Conservation (phyloP, 2,329 filamentous ascomycete species). For the Fusarium ramigenum region DNA sequence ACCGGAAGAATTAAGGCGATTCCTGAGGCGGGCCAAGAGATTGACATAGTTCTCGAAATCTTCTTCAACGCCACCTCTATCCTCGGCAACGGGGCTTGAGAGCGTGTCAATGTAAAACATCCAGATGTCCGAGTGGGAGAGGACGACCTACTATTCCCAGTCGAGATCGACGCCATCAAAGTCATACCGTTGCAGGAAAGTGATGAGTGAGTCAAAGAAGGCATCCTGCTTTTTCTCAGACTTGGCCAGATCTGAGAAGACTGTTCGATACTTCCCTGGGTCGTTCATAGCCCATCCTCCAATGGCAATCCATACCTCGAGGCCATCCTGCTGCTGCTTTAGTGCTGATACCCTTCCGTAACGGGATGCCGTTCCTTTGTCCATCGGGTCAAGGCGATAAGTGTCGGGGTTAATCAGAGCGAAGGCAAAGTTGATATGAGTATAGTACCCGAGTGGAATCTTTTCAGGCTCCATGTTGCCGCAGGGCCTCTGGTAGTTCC, state of each 20-base stretch:
- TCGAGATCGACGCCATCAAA: not conserved
- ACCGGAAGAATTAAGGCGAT: accelerated
- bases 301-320: constrained; percentile 44
- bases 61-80: no score
- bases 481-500: constrained; percentile 34
- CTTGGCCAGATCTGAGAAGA: accelerated
- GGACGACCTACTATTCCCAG: not conserved
- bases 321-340: constrained; percentile 35
- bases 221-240: not conserved
- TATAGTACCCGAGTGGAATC: constrained; percentile 38
- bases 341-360: not conserved
- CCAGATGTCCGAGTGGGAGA: no score
- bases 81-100: no score
- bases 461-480: constrained; percentile 38
- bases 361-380: not conserved
- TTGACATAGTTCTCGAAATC: no score
- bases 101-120: accelerated
- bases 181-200: not conserved
- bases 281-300: constrained; percentile 9
- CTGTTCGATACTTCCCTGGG: not conserved
- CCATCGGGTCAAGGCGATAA: constrained; percentile 30
- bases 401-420: constrained; percentile 44
- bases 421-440: constrained; percentile 50
- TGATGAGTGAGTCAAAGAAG: not conserved
- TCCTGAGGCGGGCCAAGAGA: no score